Base-by-base conservation (phyloP, 768 basidiomycete species). In the Agrocybe pediades region DNA sequence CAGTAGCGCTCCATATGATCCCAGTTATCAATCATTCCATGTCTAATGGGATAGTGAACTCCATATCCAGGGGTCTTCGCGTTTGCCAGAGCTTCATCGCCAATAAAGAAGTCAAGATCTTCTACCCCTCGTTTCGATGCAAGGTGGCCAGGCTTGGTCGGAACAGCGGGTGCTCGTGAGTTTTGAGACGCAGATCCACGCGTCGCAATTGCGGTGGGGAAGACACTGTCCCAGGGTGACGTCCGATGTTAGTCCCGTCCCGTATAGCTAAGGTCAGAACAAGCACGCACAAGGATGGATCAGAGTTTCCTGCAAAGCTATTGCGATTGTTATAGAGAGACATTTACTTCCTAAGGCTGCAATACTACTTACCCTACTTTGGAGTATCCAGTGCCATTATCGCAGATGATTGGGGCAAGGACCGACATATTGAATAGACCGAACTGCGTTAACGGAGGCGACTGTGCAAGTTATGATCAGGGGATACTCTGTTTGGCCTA, bases 41-140 rank as follows among this genome's bases (percentile, higher is more conserved):
- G 97, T 50, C 92, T 83, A 66, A 98, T 98, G 13, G 97, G 97
- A 71, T 98, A 98, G 71, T 94, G 89, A 3, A 99, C 83, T 20
- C 90, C 87, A 72, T 98, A 99, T 2, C 90, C 90, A 0, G 89
- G 90, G 0, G 96, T 98, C 78, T 95, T 98, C 33, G 89, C 86
- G 68, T 98, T 98, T 16, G 92, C 92, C 16, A 98, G 79, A 0
- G 97, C 97, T 71, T 98, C 97, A 67, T 98, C 95, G 55, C 97
- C 97, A 74, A 99, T 99, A 80, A 90, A 97, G 81, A 98, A 99
- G 77, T 99, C 96, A 58, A 98, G 89, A 71, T 99, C 97, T 71
- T 99, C 97, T 30, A 98, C 89, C 9, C 97, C 97, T 51, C 97
- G 87, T 74, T 98, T 98, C 53, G 92, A 92, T 2, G 96, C 96